A percentile compares a stretch with the other conserved stretches of the same genome.
Evolutionary conservation across 768 basidiomycete species (phyloP).

Genomic region (Hydnum rufescens): DNA sequence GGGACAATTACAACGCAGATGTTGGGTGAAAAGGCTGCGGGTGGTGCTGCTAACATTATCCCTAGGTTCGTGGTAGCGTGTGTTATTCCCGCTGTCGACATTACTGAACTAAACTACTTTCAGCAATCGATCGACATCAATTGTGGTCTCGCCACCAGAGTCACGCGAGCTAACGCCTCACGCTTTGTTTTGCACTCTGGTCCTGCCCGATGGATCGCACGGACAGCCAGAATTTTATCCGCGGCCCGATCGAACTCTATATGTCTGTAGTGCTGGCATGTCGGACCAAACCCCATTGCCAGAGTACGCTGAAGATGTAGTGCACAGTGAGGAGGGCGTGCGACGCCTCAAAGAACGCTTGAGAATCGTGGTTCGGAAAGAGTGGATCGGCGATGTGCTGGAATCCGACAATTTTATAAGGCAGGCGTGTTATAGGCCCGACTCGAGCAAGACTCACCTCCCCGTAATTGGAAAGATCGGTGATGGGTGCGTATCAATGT

Average conservation of each 20-base stretch:
- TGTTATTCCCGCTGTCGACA: neutral
- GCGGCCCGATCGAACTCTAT: conserved; percentile 17
- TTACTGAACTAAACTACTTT: neutral
- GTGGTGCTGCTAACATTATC: conserved; percentile 8
- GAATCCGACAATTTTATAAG: conserved; percentile 3
- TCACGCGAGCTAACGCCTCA: conserved; percentile 15
- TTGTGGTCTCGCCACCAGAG: conserved; percentile 7
- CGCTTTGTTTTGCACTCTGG: conserved; percentile 23
- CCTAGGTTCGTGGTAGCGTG: neutral
- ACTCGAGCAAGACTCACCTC: conserved; percentile 7
- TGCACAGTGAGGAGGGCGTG: neutral
- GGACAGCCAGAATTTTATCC: conserved; percentile 25
- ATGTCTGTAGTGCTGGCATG: conserved; percentile 10
- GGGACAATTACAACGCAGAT: conserved; percentile 18
- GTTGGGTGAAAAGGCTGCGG: conserved; percentile 12
- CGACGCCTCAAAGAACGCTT: conserved; percentile 6
- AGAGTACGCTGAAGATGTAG: conserved; percentile 13
- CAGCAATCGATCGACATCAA: conserved; percentile 10
- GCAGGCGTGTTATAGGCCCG: conserved; percentile 11
- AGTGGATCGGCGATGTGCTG: conserved; percentile 2
- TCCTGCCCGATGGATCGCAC: conserved; percentile 14
- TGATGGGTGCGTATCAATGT: conserved; percentile 8
- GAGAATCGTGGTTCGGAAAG: conserved; percentile 1
- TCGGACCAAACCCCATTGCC: conserved; percentile 14
- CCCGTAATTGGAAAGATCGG: conserved; percentile 10